Conservation (phyloP, 2,329 filamentous ascomycete genomes). For the Botryotinia narcissicola region DNA sequence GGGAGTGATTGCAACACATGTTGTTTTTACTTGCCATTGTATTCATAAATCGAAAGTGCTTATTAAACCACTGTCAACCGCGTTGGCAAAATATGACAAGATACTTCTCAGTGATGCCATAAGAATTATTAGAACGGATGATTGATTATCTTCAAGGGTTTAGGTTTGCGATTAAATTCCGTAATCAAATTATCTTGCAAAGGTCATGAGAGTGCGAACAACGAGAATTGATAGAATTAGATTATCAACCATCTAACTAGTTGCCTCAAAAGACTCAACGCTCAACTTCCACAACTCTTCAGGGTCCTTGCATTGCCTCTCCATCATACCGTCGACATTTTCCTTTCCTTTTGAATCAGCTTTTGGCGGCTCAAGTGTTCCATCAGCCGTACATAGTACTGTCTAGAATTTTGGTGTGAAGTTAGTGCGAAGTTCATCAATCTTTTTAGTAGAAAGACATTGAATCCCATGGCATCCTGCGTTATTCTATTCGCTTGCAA, state of each 20-base stretch:
- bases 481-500: too few species aligned
- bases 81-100: background rate
- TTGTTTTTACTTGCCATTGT: background rate
- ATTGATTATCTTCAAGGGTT: background rate
- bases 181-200: background rate
- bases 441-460: background rate
- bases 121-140: background rate
- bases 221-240: background rate
- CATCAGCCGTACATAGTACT: constrained; percentile 13
- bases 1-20: too few species aligned
- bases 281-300: constrained; percentile 7
- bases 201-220: background rate
- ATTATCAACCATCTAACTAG: background rate
- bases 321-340: constrained; percentile 16
- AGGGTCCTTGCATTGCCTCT: constrained; percentile 12
- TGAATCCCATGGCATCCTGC: background rate
- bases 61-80: background rate
- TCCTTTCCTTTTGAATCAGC: constrained; percentile 1
- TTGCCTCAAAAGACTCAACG: constrained; percentile 6
- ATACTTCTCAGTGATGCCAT: background rate
- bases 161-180: background rate
- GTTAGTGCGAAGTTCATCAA: background rate
- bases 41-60: background rate
- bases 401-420: background rate
- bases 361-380: constrained; percentile 16